Conservation (phyloP, 345 rosid species). For the Brassica napus region DNA sequence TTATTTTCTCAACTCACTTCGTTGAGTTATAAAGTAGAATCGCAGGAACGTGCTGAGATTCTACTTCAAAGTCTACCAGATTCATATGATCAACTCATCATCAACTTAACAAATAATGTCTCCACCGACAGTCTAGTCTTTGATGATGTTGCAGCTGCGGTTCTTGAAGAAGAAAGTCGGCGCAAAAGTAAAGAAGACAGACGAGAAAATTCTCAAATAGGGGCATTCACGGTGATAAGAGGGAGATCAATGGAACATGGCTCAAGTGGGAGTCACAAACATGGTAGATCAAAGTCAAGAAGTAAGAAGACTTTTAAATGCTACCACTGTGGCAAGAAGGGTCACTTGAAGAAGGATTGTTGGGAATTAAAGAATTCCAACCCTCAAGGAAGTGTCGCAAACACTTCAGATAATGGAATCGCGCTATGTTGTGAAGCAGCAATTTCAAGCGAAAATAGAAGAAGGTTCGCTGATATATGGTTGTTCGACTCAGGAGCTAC, state of each 20-base stretch:
- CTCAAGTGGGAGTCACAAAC: not conserved
- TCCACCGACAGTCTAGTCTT: not conserved
- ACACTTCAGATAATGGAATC: not conserved
- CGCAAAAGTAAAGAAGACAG: not conserved
- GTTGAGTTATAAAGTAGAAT: too few species aligned
- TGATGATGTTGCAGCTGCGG: not conserved
- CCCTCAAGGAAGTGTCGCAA: not conserved
- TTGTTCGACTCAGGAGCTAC: not conserved
- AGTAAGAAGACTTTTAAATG: not conserved
- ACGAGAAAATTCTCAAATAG: not conserved
- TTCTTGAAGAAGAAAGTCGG: not conserved
- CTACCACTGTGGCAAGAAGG: not conserved
- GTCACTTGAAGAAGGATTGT: not conserved
- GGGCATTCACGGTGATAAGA: not conserved
- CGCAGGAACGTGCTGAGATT: too few species aligned
- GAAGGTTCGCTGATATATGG: not conserved
- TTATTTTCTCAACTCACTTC: too few species aligned
- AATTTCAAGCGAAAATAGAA: not conserved
- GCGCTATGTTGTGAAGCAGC: not conserved
- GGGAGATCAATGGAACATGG: not conserved
- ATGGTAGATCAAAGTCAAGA: not conserved
- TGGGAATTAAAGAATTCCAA: not conserved
- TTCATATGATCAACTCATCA: not conserved
- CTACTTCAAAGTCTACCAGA: too few species aligned
- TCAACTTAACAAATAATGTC: not conserved